Base-by-base conservation (phyloP, 139 green algal species). In the Micromonas pusilla region DNA sequence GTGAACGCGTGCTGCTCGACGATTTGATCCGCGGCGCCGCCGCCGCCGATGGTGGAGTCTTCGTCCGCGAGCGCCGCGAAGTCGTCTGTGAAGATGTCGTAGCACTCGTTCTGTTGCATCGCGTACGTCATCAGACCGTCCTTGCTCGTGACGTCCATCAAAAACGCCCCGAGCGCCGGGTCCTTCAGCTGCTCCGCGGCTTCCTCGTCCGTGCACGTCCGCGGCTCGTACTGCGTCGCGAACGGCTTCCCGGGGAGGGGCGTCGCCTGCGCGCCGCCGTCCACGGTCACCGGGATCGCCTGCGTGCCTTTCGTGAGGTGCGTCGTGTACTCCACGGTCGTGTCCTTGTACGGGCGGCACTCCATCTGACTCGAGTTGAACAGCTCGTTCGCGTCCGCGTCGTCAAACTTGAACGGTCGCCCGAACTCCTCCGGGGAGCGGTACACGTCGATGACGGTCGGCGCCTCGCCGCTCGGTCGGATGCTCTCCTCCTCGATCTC, bases 301-400 rank as follows among this genome's bases (percentile, higher is more conserved):
- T 91, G 87, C 38, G 79, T 65, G 2, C 66, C 79, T 3, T 32
- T 31, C 3, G 89, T 81, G 77, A 83, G 77, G 79, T 90, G 81
- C 53, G 83, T 45, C 28, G 79, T n/a, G n/a, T n/a, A n/a, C n/a
- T n/a, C n/a, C n/a, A n/a, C n/a, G n/a, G n/a, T n/a, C n/a, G 90
- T 80, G 77, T 95, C 89, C 76, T 91, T 91, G 72, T 88, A 90
- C 0, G 86, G 90, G 39, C 87, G 81, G 82, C 81, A 88, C 77
- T 91, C 88, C 85, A 91, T 90, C 38, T 90, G 83, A 32, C 77
- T 85, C 73, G 82, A 87, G 82, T 91, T 90, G 85, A 87, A 93
- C 57, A 92, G 85, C 83, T 93, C 88, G 38, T 87, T 79, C n/a
- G 87, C 81, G 76, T 91, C 88, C 83, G 90, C 91, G 81, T 91